Evolutionary conservation across 352 stramenopile genomes (phyloP).

Genomic region (Phytophthora vignae): DNA sequence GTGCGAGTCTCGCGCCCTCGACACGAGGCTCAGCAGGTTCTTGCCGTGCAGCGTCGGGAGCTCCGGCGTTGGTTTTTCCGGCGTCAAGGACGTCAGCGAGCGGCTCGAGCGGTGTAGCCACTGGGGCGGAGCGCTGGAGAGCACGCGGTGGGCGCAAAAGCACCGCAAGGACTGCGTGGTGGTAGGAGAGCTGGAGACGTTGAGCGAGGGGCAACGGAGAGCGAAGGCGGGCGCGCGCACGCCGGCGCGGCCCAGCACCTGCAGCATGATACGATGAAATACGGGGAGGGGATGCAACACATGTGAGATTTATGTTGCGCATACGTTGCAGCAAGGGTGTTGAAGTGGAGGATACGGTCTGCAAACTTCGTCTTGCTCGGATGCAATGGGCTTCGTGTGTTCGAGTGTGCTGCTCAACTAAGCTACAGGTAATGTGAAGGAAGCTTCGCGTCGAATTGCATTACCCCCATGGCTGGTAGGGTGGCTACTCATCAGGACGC

Average conservation of each 20-base stretch:
- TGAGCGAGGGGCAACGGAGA: not conserved
- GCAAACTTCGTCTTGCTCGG: too few species aligned
- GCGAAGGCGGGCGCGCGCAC: conserved; percentile 4
- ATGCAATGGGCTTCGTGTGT: too few species aligned
- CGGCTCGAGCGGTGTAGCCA: conserved; percentile 18
- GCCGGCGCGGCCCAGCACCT: conserved; percentile 5
- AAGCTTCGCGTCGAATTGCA: too few species aligned
- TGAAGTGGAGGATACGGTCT: not conserved
- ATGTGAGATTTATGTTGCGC: too few species aligned
- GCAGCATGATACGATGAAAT: not conserved
- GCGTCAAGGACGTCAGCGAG: conserved; percentile 27
- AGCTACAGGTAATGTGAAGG: too few species aligned
- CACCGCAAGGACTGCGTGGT: not conserved
- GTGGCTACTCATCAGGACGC: too few species aligned
- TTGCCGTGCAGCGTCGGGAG: conserved; percentile 66
- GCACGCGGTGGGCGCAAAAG: not conserved
- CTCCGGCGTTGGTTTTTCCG: conserved; percentile 12
- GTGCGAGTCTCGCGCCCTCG: conserved; percentile 55
- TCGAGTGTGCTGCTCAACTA: too few species aligned
- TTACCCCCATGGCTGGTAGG: too few species aligned
- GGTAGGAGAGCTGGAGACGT: not conserved
- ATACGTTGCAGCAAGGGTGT: not conserved
- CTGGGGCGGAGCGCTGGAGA: not conserved
- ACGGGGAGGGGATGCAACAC: not conserved
- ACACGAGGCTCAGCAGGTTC: conserved; percentile 70